Evolutionary conservation across 139 green algal genomes (phyloP), one percentile per base, ranked within the genome.

Genomic region (Dunaliella primolecta): DNA sequence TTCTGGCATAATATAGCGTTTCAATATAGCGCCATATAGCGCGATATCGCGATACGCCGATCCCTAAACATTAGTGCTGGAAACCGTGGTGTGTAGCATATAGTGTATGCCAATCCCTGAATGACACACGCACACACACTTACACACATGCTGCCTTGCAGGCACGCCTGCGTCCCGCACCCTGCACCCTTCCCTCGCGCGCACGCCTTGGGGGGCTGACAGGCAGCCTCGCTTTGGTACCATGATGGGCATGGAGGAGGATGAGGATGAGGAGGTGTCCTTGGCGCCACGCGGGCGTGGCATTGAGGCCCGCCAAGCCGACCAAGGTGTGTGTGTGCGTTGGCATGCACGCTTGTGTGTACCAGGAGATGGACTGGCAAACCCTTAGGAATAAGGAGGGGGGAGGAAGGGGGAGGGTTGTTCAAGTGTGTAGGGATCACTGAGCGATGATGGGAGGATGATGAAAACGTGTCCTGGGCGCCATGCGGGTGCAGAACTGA

Each of bases 221-320:
- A 64, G 36, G 20, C 27, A 36, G 29, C 29, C 29, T 20, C 29
- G 72, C 7, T 78, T 78, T 33, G 72, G 72, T 11, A 33, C 7
- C 29, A 78, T 78, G 72, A 3, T 32, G 11, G 72, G 29, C 72
- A 7, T 78, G 72, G 72, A 75, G 24, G 81, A 84, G 55, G 81
- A 78, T 27, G 72, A 32, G 29, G 72, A 3, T 27, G 25, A 11
- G 36, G 81, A 2, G 24, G 79, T 38, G 35, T 72, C 25, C 30
- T 11, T 70, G 30, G 77, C 46, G 32, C 29, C 36, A 7, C 46
- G 46, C 15, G 46, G 46, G 46, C 46, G 46, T 64, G 46, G 15
- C 46, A 15, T n/a, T n/a, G n/a, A 64, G 7, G 46, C 7, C 46
- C 46, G 46, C 46, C 46, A 7, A 25, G 46, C 7, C 46, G 46